Conservation (phyloP, 768 basidiomycete genomes). For the Mycena kentingensis region DNA sequence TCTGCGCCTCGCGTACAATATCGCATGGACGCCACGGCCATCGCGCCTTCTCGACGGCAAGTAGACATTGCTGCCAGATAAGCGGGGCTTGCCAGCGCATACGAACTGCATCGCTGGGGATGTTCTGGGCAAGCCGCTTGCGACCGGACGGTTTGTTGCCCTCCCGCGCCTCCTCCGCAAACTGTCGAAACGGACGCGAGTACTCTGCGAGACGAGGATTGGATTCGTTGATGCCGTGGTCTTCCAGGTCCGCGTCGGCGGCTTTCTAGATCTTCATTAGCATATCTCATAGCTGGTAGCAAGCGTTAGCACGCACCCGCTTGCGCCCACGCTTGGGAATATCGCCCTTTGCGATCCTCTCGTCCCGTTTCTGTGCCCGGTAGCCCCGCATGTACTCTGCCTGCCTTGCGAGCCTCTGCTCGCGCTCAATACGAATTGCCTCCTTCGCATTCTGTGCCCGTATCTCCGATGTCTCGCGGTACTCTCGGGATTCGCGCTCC, state of each 20-base stretch:
- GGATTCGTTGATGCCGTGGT: not conserved
- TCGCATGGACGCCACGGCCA: too few species aligned
- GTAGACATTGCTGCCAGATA: too few species aligned
- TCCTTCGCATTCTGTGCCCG: not conserved
- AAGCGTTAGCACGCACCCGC: not conserved
- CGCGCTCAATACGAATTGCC: not conserved
- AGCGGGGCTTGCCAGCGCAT: too few species aligned
- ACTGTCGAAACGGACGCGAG: not conserved
- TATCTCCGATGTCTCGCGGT: not conserved
- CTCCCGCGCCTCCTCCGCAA: too few species aligned
- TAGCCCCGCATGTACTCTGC: not conserved
- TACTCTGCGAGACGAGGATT: not conserved
- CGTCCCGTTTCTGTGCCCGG: not conserved
- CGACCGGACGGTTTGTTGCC: too few species aligned
- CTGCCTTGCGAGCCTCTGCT: not conserved
- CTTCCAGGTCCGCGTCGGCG: not conserved
- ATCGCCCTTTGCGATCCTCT: not conserved
- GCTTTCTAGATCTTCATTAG: not conserved
- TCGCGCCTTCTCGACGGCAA: too few species aligned
- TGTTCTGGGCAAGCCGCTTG: too few species aligned
- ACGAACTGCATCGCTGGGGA: too few species aligned
- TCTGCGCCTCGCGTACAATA: too few species aligned
- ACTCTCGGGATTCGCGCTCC: conserved; percentile 7
- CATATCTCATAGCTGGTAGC: not conserved
- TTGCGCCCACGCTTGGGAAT: not conserved